Evolutionary conservation across 1,284 basidiomycete species (phyloP), one percentile per base, ranked within the genome.

Genomic region (Pisolithus thermaeus): DNA sequence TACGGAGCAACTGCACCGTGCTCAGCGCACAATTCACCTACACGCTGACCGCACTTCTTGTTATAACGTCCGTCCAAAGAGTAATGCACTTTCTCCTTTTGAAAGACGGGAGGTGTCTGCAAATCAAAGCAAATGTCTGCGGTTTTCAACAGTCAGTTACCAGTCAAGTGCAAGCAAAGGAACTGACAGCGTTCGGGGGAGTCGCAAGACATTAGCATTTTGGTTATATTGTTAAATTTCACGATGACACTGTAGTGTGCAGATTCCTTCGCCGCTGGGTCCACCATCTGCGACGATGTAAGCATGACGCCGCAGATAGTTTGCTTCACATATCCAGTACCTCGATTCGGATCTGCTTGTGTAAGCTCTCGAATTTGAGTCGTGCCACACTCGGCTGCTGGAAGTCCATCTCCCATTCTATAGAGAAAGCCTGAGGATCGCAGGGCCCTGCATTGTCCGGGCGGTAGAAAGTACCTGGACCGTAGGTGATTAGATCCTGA

Each of bases 61-160:
- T 65, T 64, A 60, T 79, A 76, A 35, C 58, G 46, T 64, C 54
- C 56, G 0, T 74, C 76, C 12, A 75, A 75, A 3, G 76, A 63
- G 30, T 79, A 72, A 59, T 83, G 75, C 53, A 83, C 78, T 27
- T 78, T 69, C 54, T 82, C 76, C 49, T 71, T 68, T 61, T 86
- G 83, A 18, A 87, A 64, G 16, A 78, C 65, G 0, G 82, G 79
- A 2, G 84, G 83, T 0, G 75, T 79, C n/a, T 76, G 58, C 2
- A 81, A 70, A 54, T 85, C 81, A 52, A 87, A 83, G 56, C 81
- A 80, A n/a, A 85, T 67, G 61, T 80, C 83, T 85, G 51, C 25
- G 42, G 30, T 39, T 12, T 6, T 22, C 32, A 5, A 18, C 18
- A 7, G 54, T 51, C 8, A 54, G 45, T 11, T 50, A 35, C 30